A percentile compares a stretch with the other conserved stretches of the same genome.
phyloP scores from a whole-genome alignment of 352 stramenopile species.

The Globisporangium nunn region DNA sequence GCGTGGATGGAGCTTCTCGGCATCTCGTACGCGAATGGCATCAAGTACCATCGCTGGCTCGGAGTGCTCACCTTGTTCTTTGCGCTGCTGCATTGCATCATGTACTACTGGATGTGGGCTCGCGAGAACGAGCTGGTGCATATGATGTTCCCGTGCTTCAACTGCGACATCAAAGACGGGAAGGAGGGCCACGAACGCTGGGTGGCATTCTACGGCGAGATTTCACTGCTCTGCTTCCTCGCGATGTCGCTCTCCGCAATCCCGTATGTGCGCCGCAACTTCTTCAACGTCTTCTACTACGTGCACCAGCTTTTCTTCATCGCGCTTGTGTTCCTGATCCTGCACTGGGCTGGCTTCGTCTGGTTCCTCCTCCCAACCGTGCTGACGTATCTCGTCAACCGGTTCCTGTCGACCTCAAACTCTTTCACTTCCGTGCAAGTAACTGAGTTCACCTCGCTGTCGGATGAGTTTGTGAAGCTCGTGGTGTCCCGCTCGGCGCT shows the following conservation, averaged over 20 bases:
- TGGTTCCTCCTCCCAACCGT: constrained; percentile 29
- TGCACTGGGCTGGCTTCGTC: constrained; percentile 23
- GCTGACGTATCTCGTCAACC: constrained; percentile 15
- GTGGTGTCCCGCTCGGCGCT: constrained; percentile 7
- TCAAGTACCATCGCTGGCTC: constrained; percentile 38
- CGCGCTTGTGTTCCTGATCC: constrained; percentile 15
- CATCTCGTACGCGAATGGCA: constrained; percentile 26
- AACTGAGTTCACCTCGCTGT: constrained; percentile 15
- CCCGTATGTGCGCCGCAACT: constrained; percentile 22
- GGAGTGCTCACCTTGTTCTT: constrained; percentile 19
- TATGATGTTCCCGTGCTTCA: constrained; percentile 20
- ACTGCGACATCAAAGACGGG: constrained; percentile 13
- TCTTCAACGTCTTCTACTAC: constrained; percentile 24
- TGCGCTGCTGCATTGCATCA: constrained; percentile 15
- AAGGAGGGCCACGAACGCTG: constrained; percentile 10
- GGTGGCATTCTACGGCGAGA: constrained; percentile 17
- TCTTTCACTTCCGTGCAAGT: constrained; percentile 19
- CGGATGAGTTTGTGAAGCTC: constrained; percentile 18
- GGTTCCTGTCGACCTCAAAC: constrained; percentile 11
- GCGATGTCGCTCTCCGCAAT: constrained; percentile 18
- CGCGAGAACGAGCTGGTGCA: constrained; percentile 8
- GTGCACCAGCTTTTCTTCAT: constrained; percentile 20
- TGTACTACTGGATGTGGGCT: constrained; percentile 19
- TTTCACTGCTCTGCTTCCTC: constrained; percentile 19
- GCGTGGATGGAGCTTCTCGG: constrained; percentile 32